Percentiles rank a stretch among this genome's conserved stretches.
These are phyloP conservation scores for Xylaria sp. DNA, from an alignment of 2,329 filamentous ascomycete genomes.

Conservation along the genomic window DNA sequence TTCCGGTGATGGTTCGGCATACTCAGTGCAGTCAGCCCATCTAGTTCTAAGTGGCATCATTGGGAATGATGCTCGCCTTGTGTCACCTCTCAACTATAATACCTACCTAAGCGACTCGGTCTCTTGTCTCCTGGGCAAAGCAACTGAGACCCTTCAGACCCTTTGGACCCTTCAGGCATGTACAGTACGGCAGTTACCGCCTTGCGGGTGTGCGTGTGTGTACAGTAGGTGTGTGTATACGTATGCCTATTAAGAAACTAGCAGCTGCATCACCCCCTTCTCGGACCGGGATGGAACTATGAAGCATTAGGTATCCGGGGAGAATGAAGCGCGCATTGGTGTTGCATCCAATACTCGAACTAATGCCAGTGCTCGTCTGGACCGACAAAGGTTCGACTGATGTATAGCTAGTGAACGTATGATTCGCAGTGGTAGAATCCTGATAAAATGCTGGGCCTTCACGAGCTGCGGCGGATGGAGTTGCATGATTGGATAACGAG, in stretches of 20 bases:
- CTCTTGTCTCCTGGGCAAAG: constrained; percentile 9
- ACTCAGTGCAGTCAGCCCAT: not conserved
- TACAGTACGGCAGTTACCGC: constrained; percentile 14
- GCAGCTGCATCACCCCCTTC: constrained; percentile 6
- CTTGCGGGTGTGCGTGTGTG: not conserved
- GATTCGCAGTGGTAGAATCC: constrained; percentile 20
- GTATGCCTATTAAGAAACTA: not conserved
- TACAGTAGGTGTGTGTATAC: not conserved
- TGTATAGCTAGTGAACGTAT: constrained; percentile 25
- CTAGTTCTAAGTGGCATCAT: not conserved
- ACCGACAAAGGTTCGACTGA: constrained; percentile 13
- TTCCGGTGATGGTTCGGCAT: not conserved
- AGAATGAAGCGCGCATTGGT: constrained; percentile 19
- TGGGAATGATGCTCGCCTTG: constrained; percentile 1
- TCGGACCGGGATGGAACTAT: constrained; percentile 16
- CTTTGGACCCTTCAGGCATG: too few species aligned
- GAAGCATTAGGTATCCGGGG: constrained; percentile 16
- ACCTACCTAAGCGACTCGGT: not conserved
- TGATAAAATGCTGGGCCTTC: constrained; percentile 11
- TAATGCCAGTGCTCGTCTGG: constrained; percentile 21
- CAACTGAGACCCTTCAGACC: not conserved
- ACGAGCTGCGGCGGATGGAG: not conserved
- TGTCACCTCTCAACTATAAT: not conserved
- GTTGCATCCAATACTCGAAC: constrained; percentile 25
- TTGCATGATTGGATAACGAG: constrained; percentile 19